Base-by-base conservation (phyloP, 345 rosid genomes). In the Camelina neglecta region DNA sequence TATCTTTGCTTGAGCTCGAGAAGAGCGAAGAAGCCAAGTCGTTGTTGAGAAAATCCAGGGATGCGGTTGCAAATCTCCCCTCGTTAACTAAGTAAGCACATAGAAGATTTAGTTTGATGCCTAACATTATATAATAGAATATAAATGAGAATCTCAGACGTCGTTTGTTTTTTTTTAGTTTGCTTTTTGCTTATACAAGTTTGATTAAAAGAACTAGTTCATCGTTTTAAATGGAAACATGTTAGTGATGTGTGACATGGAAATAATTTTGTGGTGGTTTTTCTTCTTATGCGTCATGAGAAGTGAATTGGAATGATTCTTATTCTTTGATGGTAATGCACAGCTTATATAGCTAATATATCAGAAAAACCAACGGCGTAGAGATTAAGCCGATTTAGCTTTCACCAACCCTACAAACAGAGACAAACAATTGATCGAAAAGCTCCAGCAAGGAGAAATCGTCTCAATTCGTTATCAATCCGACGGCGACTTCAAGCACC, bases 21-120 rank as follows among this genome's bases (percentile, higher is more conserved):
- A 94, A 92, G 85, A 92, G 82, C 58, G 93, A 76, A 81, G 90
- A 79, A 72, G 96, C 98, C 0, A 92, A 85, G 77, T 86, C 93
- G 0, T 66, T 83, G 81, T 68, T 94, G 75, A 90, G 78, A 68
- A 82, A 82, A 75, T 94, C 90, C 72, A 75, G 87, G 11, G 86
- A 87, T 53, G 62, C 81, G 44, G 72, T 94, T 49, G 84, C 85
- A 82, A 74, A 70, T 58, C 65, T 78, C 36, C 59, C 71, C 9
- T 76, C 10, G 11, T 61, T 44, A 68, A 61, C 21, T 57, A 57
- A 76, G 21, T 1, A 13, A 29, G 12, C 66, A 55, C 63, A 42
- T n/a, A 51, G 49, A 24, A 64, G 35, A 36, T 51, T 48, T 48
- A 64, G 67, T 36, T 29, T 38, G 38, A 18, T 64, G 54, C 56